Base-by-base conservation (phyloP, 2,329 filamentous ascomycete genomes). In the Venturiaceae sp. region DNA sequence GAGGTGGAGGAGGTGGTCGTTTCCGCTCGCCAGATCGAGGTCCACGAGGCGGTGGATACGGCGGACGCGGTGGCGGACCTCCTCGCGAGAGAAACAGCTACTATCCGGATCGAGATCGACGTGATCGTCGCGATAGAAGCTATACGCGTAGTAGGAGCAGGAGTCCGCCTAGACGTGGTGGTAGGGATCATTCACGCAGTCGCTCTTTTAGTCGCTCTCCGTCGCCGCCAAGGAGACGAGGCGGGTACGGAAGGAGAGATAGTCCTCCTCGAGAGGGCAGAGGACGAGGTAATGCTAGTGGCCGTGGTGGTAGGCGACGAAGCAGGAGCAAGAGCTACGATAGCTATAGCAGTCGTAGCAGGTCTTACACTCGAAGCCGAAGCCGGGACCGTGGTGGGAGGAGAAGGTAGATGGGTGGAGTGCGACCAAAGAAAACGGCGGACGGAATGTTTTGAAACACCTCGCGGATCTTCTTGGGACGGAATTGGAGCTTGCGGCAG, bases 191-290 rank as follows among this genome's bases (percentile, higher is more conserved):
- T 60, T 68, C 67, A n/a, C 64, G 68, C n/a, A 70, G 74, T 26
- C 67, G 65, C 50, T 65, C 64, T 44, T 68, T 65, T 13, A 58
- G 53, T 13, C 56, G 59, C 19, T 50, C 57, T 21, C 58, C 57
- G n/a, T 58, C 60, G 30, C 61, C 54, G 61, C 32, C 72, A 71
- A 57, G 68, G 69, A 33, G 71, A 72, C 47, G 62, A 16, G 53
- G 58, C 6, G 58, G 58, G 14, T 37, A 33, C 41, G 58, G 76
- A 60, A 81, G 80, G 23, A 69, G 80, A 59, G 21, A 61, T 7
- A 62, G 58, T 46, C 61, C 60, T 21, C 60, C 61, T 11, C 44
- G 46, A 41, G 50, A 55, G n/a, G 39, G 52, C 30, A 39, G 28
- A 44, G 46, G 32, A n/a, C 57, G 37, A 52, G 37, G 39, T 33